Percentiles rank a stretch among this genome's conserved stretches.
Conservation (phyloP, 2,329 filamentous ascomycete genomes). For the Teratosphaeria zuluensis region DNA sequence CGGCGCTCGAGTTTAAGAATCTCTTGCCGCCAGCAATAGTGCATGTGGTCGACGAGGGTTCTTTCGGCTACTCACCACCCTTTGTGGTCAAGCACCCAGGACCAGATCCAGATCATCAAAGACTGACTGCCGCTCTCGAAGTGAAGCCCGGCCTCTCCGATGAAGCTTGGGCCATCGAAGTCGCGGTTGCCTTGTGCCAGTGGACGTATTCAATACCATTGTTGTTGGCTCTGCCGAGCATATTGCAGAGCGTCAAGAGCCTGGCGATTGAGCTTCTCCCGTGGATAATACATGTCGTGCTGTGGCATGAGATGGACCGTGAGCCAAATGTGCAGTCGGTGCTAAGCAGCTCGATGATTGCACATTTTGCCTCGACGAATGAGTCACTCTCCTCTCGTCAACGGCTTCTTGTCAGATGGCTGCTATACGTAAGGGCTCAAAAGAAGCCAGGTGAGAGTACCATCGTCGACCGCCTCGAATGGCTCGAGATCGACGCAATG, state of each 20-base stretch:
- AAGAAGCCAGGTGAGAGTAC: conserved; percentile 64
- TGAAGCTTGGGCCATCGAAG: conserved; percentile 15
- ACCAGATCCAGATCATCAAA: neutral
- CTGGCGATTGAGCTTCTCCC: conserved; percentile 70
- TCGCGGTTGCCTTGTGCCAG: conserved; percentile 32
- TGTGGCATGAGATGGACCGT: conserved; percentile 57
- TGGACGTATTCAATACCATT: conserved; percentile 55
- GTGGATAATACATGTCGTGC: conserved; percentile 64
- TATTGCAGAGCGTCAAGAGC: conserved; percentile 55
- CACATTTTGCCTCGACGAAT: conserved; percentile 50
- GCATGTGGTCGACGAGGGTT: conserved; percentile 15
- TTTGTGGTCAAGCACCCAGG: neutral
- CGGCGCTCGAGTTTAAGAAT: conserved; percentile 19
- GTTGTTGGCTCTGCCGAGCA: conserved; percentile 55
- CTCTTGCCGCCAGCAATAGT: conserved; percentile 17
- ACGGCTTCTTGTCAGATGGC: conserved; percentile 62
- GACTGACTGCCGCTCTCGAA: conserved; percentile 11
- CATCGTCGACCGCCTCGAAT: conserved; percentile 63
- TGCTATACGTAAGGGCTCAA: conserved; percentile 85
- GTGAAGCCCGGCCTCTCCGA: conserved; percentile 5
- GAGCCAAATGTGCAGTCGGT: conserved; percentile 49
- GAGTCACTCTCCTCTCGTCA: conserved; percentile 46
- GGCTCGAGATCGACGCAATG: conserved; percentile 76
- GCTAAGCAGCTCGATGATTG: conserved; percentile 56
- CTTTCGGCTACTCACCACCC: conserved; percentile 18